Conservation (phyloP, 2,329 filamentous ascomycete species). For the Triangularia setosa region DNA sequence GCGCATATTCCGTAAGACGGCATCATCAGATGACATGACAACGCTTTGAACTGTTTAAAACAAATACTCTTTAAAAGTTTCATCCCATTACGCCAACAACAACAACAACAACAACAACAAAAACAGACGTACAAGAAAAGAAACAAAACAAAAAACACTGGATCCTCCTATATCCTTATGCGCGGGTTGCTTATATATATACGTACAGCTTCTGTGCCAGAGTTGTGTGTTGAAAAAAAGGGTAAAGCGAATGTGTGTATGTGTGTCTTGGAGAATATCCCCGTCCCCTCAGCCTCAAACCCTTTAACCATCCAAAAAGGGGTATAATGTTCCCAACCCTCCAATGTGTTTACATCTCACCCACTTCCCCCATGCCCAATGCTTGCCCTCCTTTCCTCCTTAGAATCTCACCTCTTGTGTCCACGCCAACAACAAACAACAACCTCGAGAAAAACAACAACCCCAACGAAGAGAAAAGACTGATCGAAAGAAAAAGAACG, state of each 20-base stretch:
- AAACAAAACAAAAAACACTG: neutral
- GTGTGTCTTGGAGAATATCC: neutral
- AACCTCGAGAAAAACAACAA: neutral
- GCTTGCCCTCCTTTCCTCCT: neutral
- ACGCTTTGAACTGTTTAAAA: neutral
- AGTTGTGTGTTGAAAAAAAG: neutral
- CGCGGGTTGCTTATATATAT: slow-evolving; percentile 3
- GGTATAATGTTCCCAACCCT: neutral
- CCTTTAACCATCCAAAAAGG: neutral
- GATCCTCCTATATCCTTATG: slow-evolving; percentile 3
- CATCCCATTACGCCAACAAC: neutral
- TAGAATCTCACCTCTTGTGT: neutral
- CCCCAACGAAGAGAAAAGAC: neutral
- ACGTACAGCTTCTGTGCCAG: slow-evolving; percentile 4
- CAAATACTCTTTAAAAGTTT: neutral
- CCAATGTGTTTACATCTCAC: neutral
- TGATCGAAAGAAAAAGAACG: neutral
- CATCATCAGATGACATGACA: neutral
- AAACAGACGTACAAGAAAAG: neutral
- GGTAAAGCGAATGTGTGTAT: neutral
- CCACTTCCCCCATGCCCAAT: neutral
- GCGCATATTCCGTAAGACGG: neutral
- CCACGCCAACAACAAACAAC: neutral
- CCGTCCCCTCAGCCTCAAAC: neutral
- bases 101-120: neutral